Conservation (phyloP, 2,329 filamentous ascomycete genomes). For the Hypoxylon sp. region DNA sequence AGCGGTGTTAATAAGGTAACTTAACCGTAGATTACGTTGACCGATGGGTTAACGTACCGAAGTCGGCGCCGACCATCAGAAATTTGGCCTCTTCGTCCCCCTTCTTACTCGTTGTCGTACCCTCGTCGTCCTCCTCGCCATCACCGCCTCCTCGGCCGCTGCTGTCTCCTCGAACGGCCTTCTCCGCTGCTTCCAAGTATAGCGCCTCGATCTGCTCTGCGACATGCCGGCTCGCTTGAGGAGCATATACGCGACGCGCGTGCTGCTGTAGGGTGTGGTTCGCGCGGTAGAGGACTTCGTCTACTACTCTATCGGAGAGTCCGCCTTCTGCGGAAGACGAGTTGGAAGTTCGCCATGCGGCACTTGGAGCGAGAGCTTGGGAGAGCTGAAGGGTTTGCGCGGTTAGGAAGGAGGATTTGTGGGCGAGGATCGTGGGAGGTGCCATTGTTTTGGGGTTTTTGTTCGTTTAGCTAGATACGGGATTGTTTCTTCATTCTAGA, state of each 20-base stretch:
- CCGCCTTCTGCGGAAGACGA: slow-evolving; percentile 56
- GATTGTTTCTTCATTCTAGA: background rate
- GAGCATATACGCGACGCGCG: slow-evolving; percentile 74
- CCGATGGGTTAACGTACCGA: slow-evolving; percentile 38
- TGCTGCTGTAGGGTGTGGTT: slow-evolving; percentile 77
- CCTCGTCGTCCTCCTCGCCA: slow-evolving; percentile 57
- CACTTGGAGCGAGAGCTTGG: slow-evolving; percentile 70
- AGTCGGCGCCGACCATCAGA: slow-evolving; percentile 47
- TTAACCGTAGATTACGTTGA: background rate
- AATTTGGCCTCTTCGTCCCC: slow-evolving; percentile 47
- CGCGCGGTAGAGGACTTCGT: slow-evolving; percentile 70
- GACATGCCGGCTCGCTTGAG: slow-evolving; percentile 78
- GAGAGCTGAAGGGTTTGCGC: slow-evolving; percentile 75
- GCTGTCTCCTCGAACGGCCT: slow-evolving; percentile 52
- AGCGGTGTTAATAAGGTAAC: background rate
- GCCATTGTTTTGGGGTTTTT: slow-evolving; percentile 50
- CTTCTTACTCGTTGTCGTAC: slow-evolving; percentile 57
- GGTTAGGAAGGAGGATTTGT: slow-evolving; percentile 76
- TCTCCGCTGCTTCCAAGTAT: slow-evolving; percentile 68
- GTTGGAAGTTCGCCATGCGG: slow-evolving; percentile 67
- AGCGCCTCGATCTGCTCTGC: slow-evolving; percentile 80
- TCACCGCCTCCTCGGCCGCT: slow-evolving; percentile 56
- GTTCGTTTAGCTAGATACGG: background rate
- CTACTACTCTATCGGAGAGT: slow-evolving; percentile 66
- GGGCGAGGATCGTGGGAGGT: slow-evolving; percentile 70